These are phyloP conservation scores for Tremella mesenterica DNA, from an alignment of 768 basidiomycete species.

Conservation along the genomic window DNA sequence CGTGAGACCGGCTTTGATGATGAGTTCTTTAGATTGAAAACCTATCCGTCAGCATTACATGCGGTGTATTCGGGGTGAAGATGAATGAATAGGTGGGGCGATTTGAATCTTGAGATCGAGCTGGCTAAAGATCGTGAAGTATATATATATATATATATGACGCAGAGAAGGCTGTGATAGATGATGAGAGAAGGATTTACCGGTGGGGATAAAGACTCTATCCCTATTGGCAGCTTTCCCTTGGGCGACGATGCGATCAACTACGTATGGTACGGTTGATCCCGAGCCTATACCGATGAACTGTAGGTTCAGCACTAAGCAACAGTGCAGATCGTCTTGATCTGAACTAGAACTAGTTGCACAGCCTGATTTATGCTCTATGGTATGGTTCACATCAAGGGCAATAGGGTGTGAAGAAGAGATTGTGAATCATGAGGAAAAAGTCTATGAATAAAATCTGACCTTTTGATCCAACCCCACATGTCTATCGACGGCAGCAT, in stretches of 20 bases:
- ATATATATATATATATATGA: not conserved
- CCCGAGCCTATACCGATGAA: slow-evolving; percentile 47
- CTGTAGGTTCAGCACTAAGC: slow-evolving; percentile 14
- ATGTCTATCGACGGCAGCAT: slow-evolving; percentile 85
- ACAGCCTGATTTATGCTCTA: too few relatives aligned
- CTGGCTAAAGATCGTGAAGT: too few relatives aligned
- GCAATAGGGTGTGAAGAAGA: too few relatives aligned
- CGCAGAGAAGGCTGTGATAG: not conserved
- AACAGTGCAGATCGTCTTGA: not conserved
- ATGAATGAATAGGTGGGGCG: too few relatives aligned
- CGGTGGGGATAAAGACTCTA: slow-evolving; percentile 83
- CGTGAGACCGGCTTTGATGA: slow-evolving; percentile 64
- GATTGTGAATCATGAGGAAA: too few relatives aligned
- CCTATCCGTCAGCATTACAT: slow-evolving; percentile 46
- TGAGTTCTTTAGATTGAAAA: slow-evolving; percentile 93
- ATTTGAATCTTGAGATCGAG: too few relatives aligned
- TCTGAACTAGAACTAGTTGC: not conserved
- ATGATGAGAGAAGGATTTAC: slow-evolving; percentile 46
- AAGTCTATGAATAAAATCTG: too few relatives aligned
- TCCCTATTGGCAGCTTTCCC: slow-evolving; percentile 64
- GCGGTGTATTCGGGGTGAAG: not conserved
- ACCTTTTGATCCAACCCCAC: slow-evolving; percentile 75
- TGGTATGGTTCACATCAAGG: too few relatives aligned
- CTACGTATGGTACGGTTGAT: slow-evolving; percentile 88
- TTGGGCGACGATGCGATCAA: slow-evolving; percentile 84